Conservation (phyloP, 2,329 filamentous ascomycete species). For the Tolypocladium sp. region DNA sequence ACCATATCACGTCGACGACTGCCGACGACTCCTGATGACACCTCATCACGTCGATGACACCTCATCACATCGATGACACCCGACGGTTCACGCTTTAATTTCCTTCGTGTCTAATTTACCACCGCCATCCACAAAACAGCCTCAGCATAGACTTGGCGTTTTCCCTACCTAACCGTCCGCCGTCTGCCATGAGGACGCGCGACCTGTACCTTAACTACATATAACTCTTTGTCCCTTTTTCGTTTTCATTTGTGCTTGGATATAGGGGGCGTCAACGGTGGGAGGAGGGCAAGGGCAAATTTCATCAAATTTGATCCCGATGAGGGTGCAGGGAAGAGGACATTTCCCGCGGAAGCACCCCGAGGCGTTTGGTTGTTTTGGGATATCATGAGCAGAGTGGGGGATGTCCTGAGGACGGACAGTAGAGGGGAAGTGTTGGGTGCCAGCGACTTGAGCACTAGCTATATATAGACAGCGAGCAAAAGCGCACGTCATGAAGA, state of each 20-base stretch:
- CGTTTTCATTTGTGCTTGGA: constrained; percentile 13
- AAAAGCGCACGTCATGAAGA: background rate
- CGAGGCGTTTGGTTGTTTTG: constrained; percentile 8
- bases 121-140: constrained; percentile 1
- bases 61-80: constrained; percentile 5
- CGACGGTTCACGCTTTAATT: background rate
- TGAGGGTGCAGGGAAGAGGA: constrained; percentile 9
- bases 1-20: constrained; percentile 3
- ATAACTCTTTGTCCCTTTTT: constrained; percentile 12
- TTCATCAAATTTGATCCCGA: constrained; percentile 13
- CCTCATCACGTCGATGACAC: constrained; percentile 4
- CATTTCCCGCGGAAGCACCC: constrained; percentile 4
- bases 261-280: constrained; percentile 14
- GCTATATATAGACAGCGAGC: background rate
- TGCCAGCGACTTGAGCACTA: background rate
- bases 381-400: constrained; percentile 5
- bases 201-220: constrained; percentile 18
- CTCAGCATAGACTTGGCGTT: constrained; percentile 25
- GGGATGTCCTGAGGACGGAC: background rate
- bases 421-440: background rate
- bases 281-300: constrained; percentile 11
- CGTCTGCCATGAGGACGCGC: constrained; percentile 7
- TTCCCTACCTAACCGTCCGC: constrained; percentile 11
- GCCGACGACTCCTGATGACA: background rate
- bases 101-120: background rate